Base-by-base conservation (phyloP, 2,329 filamentous ascomycete genomes). In the Colletotrichum camelliae region DNA sequence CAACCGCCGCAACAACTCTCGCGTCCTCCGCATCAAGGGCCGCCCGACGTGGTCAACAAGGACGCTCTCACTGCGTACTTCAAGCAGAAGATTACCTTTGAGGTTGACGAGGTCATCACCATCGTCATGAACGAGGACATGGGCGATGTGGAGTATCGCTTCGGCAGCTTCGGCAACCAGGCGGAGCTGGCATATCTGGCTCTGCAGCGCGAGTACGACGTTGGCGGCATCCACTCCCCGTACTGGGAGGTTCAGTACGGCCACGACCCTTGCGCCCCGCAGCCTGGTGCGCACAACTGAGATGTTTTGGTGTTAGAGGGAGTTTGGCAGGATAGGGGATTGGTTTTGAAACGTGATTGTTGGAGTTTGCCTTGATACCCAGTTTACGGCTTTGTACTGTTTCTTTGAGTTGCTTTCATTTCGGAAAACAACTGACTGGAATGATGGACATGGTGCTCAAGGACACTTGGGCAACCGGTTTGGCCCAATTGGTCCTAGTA, bases 131-230 rank as follows among this genome's bases (percentile, higher is more conserved):
- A 77, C 3, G 77, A 75, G 0, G 76, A 77, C 1, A 81, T 83
- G 27, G 79, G 79, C 0, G 83, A 87, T 3, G 77, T 89, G 16
- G 89, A 91, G 83, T 89, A 87, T 77, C 84, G 86, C 13, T 92
- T 92, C 77, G 89, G 88, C 1, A 90, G 89, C 71, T 91, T 86
- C 74, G 86, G 89, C 1, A 89, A 88, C 81, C 90, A 92, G 84
- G 85, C 89, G 0, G 86, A 90, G 81, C 85, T 87, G 67, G 89
- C 87, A 4, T 81, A 82, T 43, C 81, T 83, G 80, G 80, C 82
- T 1, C 27, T 77, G 16, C 27, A 65, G 39, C 55, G 60, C 7
- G 70, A 70, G 29, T 67, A 58, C 7, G 43, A 52, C 4, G 31
- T 48, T 10, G 77, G 75, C 15, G 52, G 65, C 1, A 57, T 64